phyloP scores from a whole-genome alignment of 1,284 basidiomycete species.

The Rhodotorula sp. region DNA sequence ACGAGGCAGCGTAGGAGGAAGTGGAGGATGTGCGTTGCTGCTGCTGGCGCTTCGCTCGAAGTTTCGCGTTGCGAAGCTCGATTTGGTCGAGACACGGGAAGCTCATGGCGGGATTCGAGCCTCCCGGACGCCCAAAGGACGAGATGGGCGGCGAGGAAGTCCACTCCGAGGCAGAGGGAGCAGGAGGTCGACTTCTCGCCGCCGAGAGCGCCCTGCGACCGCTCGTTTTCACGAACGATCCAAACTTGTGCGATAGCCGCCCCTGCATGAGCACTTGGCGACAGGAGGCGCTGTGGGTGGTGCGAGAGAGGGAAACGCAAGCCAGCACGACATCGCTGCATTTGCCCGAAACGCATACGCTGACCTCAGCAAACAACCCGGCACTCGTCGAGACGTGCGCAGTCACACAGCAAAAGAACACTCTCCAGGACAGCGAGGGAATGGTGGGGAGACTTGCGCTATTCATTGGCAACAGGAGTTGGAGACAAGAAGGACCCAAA shows the following conservation, averaged over 20 bases:
- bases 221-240: not conserved
- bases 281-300: not conserved
- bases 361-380: not conserved
- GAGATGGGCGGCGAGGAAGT: not conserved
- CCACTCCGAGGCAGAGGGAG: not conserved
- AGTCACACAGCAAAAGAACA: not conserved
- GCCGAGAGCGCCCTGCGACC: not conserved
- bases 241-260: not conserved
- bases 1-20: slow-evolving; percentile 14
- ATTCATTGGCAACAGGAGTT: not conserved
- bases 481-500: not conserved
- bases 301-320: not conserved
- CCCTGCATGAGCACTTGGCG: too few species aligned
- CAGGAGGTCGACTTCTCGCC: not conserved
- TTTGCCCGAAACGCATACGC: not conserved
- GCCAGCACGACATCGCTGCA: not conserved
- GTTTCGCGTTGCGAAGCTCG: slow-evolving; percentile 38
- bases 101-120: slow-evolving; percentile 44
- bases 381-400: not conserved
- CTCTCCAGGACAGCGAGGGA: too few species aligned
- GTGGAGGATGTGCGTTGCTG: slow-evolving; percentile 6
- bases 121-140: slow-evolving; percentile 11
- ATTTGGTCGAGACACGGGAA: slow-evolving; percentile 47
- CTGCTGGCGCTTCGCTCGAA: slow-evolving; percentile 34
- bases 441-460: too few species aligned